Base-by-base conservation (phyloP, 306 rosid species). In the Cicer yamashitae region DNA sequence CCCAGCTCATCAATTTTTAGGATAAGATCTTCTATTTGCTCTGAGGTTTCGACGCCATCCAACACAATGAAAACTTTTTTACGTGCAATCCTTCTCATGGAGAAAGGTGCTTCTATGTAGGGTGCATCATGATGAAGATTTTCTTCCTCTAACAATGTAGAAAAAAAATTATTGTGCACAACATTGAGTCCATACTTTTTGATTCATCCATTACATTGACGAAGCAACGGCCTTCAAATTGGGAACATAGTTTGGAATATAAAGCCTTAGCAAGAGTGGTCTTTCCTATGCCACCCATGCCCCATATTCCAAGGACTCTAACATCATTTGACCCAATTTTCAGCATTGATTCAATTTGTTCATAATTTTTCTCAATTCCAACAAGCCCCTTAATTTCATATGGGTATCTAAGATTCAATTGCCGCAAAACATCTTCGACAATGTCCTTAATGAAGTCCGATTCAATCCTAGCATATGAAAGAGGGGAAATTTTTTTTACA, bases 241-340 rank as follows among this genome's bases (percentile, higher is more conserved):
- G 14, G 10, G 10, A 25, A 12, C 15, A 48, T 6, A 56, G 20
- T 6, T 30, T 59, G 14, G 11, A 18, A 71, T n/a, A 63, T 50
- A 64, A 5, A 30, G 30, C 61, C 14, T 4, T 53, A 25, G 10
- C 51, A 64, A 41, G 14, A 2, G 70, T 64, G n/a, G 70, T 41
- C 9, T 64, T 67, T 4, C 73, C 77, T 13, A 58, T 44, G 15
- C 81, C 78, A 9, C 77, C 81, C 51, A 53, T 61, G 17, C 81
- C 84, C 84, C 80, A 75, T 50, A 75, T 47, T 68, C 80, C 81
- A 5, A 81, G 8, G 13, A 68, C n/a, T 75, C 10, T 38, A 37
- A 62, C 77, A 10, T 68, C 51, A 1, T 7, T 39, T 8, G 60
- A 18, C 7, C 34, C 59, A 11, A 60, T 43, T 41, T 61, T 18